Evolutionary conservation across 2,329 filamentous ascomycete species (phyloP).

Genomic region (Colletotrichum orchidophilum): DNA sequence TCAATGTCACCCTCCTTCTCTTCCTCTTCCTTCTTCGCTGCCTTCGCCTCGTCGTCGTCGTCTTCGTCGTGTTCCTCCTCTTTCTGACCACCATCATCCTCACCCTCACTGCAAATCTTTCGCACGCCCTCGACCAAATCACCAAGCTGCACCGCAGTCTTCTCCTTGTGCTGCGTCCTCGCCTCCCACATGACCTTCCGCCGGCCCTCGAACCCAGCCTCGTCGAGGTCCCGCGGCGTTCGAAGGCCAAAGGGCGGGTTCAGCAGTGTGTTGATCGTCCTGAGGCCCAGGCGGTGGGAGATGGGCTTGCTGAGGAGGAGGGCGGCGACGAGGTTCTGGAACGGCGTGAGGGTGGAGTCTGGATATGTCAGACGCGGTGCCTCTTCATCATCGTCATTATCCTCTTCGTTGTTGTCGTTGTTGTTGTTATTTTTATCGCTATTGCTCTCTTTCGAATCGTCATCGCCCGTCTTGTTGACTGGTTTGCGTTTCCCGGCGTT

Average conservation of each 20-base stretch:
- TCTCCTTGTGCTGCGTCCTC: constrained; percentile 54
- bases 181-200: constrained; percentile 51
- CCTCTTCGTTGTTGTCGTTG: not conserved
- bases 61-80: not conserved
- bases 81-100: not conserved
- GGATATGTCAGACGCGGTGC: not conserved
- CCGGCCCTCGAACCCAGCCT: constrained; percentile 47
- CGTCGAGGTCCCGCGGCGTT: constrained; percentile 36
- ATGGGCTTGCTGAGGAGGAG: constrained; percentile 54
- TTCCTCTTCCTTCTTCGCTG: not conserved
- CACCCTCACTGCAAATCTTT: not conserved
- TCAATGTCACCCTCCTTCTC: not conserved
- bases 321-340: constrained; percentile 55
- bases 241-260: constrained; percentile 49
- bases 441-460: no score
- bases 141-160: constrained; percentile 52
- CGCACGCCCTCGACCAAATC: not conserved
- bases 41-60: no score
- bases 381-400: not conserved
- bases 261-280: constrained; percentile 53
- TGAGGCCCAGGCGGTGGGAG: constrained; percentile 51
- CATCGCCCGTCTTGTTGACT: no score
- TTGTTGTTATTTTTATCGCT: not conserved
- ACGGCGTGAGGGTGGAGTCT: constrained; percentile 44
- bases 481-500: not conserved